Conservation (phyloP, 495 filamentous ascomycete species). For the Melanomma pulvis-pyrius region DNA sequence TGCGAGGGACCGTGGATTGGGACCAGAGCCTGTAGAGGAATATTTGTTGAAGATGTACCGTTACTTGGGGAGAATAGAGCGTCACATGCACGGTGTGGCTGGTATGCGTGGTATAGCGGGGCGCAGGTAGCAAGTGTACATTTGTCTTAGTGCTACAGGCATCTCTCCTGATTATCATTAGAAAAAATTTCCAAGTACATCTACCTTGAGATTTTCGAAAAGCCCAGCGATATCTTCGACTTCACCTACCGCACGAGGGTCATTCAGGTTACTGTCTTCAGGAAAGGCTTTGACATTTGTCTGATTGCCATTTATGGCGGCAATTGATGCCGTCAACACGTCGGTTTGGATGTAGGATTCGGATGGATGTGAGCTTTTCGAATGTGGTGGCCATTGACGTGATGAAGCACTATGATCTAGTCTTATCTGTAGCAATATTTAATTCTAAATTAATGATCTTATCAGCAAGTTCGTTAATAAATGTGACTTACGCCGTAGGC, state of each 20-base stretch:
- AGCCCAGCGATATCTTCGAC: neutral
- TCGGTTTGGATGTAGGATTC: neutral
- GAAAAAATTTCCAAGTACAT: neutral
- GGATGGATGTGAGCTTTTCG: too few relatives aligned
- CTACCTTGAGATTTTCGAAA: neutral
- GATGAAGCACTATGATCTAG: too few relatives aligned
- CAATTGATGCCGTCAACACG: neutral
- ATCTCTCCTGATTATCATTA: neutral
- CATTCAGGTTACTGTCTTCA: neutral
- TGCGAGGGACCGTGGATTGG: constrained; percentile 11
- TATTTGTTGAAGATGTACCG: neutral
- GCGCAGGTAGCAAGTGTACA: neutral
- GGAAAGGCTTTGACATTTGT: neutral
- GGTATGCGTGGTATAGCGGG: neutral
- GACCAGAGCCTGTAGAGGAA: neutral
- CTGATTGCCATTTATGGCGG: neutral
- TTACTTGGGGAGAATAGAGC: neutral
- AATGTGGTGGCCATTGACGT: too few relatives aligned
- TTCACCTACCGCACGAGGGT: neutral
- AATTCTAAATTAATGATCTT: too few relatives aligned
- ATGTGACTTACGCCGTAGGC: too few relatives aligned
- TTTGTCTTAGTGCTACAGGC: neutral
- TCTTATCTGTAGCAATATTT: too few relatives aligned
- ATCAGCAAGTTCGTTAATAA: too few relatives aligned
- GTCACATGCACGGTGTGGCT: neutral